Percentiles rank a stretch among this genome's conserved stretches.
These are phyloP conservation scores for Pyrus communis DNA, from an alignment of 306 rosid species.

Conservation along the genomic window DNA sequence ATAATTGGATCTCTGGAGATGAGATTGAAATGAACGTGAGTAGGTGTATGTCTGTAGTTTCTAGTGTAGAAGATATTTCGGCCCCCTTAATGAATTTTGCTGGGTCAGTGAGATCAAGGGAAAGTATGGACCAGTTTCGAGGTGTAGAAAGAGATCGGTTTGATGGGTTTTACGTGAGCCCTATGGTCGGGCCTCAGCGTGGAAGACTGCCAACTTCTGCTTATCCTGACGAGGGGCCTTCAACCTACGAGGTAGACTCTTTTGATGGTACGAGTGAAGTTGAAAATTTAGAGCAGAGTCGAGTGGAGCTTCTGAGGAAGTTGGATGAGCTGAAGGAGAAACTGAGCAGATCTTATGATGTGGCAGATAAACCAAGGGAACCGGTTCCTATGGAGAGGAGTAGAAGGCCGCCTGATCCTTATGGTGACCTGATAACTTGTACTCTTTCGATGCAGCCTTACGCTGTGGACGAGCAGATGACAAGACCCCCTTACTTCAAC, in stretches of 20 bases:
- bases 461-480: slow-evolving; percentile 15
- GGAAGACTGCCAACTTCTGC: slow-evolving; percentile 14
- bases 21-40: slow-evolving; percentile 10
- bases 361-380: slow-evolving; percentile 24
- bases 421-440: slow-evolving; percentile 12
- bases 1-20: slow-evolving; percentile 16
- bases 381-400: slow-evolving; percentile 15
- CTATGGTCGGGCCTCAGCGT: slow-evolving; percentile 12
- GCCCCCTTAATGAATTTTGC: neutral
- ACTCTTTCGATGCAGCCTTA: slow-evolving; percentile 23
- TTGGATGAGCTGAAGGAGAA: slow-evolving; percentile 42
- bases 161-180: slow-evolving; percentile 15
- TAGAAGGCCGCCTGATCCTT: slow-evolving; percentile 23
- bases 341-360: slow-evolving; percentile 23
- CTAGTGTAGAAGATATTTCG: slow-evolving; percentile 8
- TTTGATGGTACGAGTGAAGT: slow-evolving; percentile 11
- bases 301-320: slow-evolving; percentile 32
- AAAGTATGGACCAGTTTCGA: slow-evolving; percentile 6
- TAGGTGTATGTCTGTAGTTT: slow-evolving; percentile 8
- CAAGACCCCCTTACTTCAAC: slow-evolving; percentile 10
- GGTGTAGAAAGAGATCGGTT: slow-evolving; percentile 22
- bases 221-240: slow-evolving; percentile 33
- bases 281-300: slow-evolving; percentile 19
- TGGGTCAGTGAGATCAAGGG: slow-evolving; percentile 12
- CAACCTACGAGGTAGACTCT: slow-evolving; percentile 18